Evolutionary conservation across 1,284 basidiomycete genomes (phyloP), one percentile per base, ranked within the genome.

Genomic region (Rhodotorula mucilaginosa): DNA sequence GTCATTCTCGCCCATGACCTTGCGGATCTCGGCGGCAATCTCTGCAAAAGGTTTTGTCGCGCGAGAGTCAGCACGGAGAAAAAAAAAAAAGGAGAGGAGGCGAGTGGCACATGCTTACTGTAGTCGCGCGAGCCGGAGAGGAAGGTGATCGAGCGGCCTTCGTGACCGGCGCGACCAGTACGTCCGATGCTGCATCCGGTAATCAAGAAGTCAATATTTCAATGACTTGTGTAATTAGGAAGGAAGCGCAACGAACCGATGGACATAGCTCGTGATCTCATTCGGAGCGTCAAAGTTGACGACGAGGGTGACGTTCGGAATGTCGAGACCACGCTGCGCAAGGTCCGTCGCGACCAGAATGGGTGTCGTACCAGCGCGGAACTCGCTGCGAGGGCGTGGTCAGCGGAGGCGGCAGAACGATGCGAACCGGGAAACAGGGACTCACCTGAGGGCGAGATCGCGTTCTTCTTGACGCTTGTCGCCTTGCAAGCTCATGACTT

Each of bases 301-400:
- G 61, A 99, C 95, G 54, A 94, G 84, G 79, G 99, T 94, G 29
- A 99, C 96, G 21, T 90, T 88, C 10, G 95, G 94, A 69, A 99
- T 97, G 83, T 99, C 97, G 51, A 99, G 85, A 80, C 97, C 97
- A 78, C 92, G 89, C 81, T 91, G 92, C n/a, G 97, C 97, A 61
- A 99, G 89, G 81, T 99, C 97, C 0, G 97, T 99, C 16, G 96
- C 96, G 3, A 98, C 91, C 21, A 99, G 84, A 62, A 99, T 87
- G 73, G 87, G 65, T 21, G 21, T 23, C 5, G 91, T 91, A 5
- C 96, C 96, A 66, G 90, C 89, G 83, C 95, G 96, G 83, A 99
- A 99, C 21, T 52, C 51, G 23, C 58, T 58, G 39, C 6, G 21
- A 15, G 39, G 8, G 39, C 39, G 34, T 44, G 39, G 8, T 44